A percentile compares a stretch with the other conserved stretches of the same genome.
Conservation (phyloP, 2,329 filamentous ascomycete species). For the Sclerotinia nivalis region DNA sequence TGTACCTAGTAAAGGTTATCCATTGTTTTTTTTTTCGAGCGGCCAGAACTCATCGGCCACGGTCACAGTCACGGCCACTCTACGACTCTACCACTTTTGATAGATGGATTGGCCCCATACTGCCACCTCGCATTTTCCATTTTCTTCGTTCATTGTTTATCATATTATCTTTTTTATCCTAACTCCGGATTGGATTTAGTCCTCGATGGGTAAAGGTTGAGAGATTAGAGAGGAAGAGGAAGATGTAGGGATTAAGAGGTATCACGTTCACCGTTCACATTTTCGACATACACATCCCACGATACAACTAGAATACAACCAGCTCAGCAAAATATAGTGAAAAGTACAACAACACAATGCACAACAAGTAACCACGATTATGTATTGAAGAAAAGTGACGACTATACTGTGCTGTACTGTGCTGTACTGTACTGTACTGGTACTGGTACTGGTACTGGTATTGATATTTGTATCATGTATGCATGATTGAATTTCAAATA, state of each 20-base stretch:
- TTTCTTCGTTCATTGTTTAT: background rate
- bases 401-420: background rate
- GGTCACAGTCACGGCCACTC: slow-evolving; percentile 4
- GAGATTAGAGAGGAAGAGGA: background rate
- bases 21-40: background rate
- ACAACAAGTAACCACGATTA: slow-evolving; percentile 3
- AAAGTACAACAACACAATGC: slow-evolving; percentile 17
- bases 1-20: background rate
- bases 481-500: no score
- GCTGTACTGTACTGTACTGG: no score
- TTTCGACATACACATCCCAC: slow-evolving; percentile 18
- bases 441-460: no score
- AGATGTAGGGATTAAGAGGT: background rate
- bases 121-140: slow-evolving; percentile 8
- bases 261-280: slow-evolving; percentile 24
- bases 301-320: slow-evolving; percentile 17
- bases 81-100: slow-evolving; percentile 19
- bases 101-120: slow-evolving; percentile 22
- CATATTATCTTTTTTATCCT: background rate
- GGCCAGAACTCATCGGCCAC: slow-evolving; percentile 5
- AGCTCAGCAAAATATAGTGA: slow-evolving; percentile 15
- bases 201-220: background rate
- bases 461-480: background rate
- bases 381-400: background rate
- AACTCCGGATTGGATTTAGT: background rate